These are phyloP conservation scores for Cyberlindnera petersonii DNA, from an alignment of 805 yeast species.

Conservation along the genomic window DNA sequence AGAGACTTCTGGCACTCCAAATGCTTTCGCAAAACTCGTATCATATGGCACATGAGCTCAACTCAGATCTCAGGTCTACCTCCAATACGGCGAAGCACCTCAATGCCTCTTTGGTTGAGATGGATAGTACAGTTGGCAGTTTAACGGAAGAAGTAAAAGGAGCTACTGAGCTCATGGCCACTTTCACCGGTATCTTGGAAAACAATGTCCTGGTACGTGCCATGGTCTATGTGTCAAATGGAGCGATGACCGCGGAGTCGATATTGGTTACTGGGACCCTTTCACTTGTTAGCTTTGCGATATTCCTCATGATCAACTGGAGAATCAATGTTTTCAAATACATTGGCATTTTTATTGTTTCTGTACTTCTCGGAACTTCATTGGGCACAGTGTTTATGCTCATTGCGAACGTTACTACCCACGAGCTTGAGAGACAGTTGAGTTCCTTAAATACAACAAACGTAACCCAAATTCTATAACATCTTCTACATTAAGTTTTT, in stretches of 20 bases:
- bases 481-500: neutral
- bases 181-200: conserved; percentile 11
- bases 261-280: conserved; percentile 6
- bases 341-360: conserved; percentile 14
- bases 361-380: conserved; percentile 4
- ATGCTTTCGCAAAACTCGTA: neutral
- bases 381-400: conserved; percentile 13
- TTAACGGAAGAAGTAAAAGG: conserved; percentile 8
- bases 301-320: conserved; percentile 8
- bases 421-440: conserved; percentile 6
- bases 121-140: conserved; percentile 8
- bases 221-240: conserved; percentile 7
- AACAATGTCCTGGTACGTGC: conserved; percentile 15
- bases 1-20: neutral
- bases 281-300: conserved; percentile 4
- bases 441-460: neutral
- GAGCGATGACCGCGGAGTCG: conserved; percentile 5
- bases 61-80: conserved; percentile 3
- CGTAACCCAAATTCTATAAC: neutral
- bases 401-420: conserved; percentile 5
- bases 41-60: conserved; percentile 2
- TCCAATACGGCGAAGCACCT: conserved; percentile 4
- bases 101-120: conserved; percentile 7
- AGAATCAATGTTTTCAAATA: conserved; percentile 16
- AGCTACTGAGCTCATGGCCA: conserved; percentile 9